Evolutionary conservation across 1,284 basidiomycete genomes (phyloP).

Genomic region (Bjerkandera adusta): DNA sequence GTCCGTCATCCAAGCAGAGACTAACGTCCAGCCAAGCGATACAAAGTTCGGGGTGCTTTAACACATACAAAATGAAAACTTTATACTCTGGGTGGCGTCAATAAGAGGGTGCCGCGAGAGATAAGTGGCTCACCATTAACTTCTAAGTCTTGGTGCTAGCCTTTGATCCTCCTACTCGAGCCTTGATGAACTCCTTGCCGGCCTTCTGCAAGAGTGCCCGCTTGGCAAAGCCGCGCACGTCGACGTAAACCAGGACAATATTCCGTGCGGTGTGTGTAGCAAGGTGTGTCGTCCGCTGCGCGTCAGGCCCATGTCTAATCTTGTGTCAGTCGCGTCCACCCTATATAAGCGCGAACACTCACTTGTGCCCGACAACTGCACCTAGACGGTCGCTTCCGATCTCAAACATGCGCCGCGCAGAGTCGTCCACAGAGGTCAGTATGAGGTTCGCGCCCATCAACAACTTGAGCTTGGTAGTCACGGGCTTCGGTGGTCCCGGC

Average conservation of each 20-base stretch:
- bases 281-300: slow-evolving; percentile 50
- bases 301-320: slow-evolving; percentile 61
- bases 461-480: slow-evolving; percentile 41
- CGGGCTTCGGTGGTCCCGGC: slow-evolving; percentile 14
- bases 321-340: background rate
- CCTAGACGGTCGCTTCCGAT: slow-evolving; percentile 54
- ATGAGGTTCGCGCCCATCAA: slow-evolving; percentile 73
- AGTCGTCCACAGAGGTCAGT: slow-evolving; percentile 68
- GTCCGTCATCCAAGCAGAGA: no score
- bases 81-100: no score
- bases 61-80: no score
- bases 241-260: slow-evolving; percentile 75
- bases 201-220: slow-evolving; percentile 63
- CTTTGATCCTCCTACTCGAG: slow-evolving; percentile 11
- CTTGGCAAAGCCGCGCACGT: slow-evolving; percentile 69
- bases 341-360: slow-evolving; percentile 15
- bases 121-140: no score
- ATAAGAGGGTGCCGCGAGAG: no score
- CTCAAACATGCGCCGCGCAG: slow-evolving; percentile 58
- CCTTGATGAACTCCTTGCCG: slow-evolving; percentile 55
- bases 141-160: no score
- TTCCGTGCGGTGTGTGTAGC: slow-evolving; percentile 67
- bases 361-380: slow-evolving; percentile 63
- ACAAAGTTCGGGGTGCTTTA: no score
- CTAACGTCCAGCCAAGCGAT: no score